Percentiles rank a stretch among this genome's conserved stretches.
Conservation (phyloP, 768 basidiomycete species). For the Suillus sp. region DNA sequence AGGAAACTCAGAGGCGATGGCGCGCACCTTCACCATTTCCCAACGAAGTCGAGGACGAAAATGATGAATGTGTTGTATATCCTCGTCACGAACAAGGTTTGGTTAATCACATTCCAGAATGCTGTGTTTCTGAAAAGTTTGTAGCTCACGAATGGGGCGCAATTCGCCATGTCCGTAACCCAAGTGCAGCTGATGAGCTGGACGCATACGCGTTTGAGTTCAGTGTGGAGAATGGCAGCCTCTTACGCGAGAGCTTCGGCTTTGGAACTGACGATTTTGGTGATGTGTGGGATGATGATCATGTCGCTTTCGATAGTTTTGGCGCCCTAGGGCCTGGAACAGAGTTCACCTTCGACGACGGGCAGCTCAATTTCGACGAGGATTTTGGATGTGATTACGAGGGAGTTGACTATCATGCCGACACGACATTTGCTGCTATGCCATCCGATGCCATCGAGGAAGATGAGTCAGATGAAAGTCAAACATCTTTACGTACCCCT, state of each 20-base stretch:
- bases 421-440: conserved; percentile 22
- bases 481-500: conserved; percentile 28
- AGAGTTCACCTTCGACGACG: conserved; percentile 11
- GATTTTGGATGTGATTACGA: conserved; percentile 17
- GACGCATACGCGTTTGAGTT: conserved; percentile 29
- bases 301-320: conserved; percentile 22
- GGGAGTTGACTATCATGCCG: conserved; percentile 12
- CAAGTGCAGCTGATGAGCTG: conserved; percentile 14
- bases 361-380: conserved; percentile 13
- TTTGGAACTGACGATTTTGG: conserved; percentile 13
- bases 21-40: conserved; percentile 31
- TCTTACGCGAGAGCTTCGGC: conserved; percentile 28
- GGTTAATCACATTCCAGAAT: background rate
- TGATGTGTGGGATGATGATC: conserved; percentile 28
- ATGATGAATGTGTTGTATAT: conserved; percentile 31
- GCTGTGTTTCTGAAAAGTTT: conserved; percentile 1
- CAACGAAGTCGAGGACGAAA: conserved; percentile 15
- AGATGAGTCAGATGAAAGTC: conserved; percentile 32
- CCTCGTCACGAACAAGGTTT: conserved; percentile 30
- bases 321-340: conserved; percentile 4
- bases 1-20: conserved; percentile 24
- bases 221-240: conserved; percentile 26
- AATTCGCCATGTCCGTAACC: conserved; percentile 23
- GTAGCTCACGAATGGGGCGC: conserved; percentile 33
- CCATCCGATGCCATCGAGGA: conserved; percentile 32